phyloP scores from a whole-genome alignment of 1,284 basidiomycete species.

The Rhodotorula sp. region DNA sequence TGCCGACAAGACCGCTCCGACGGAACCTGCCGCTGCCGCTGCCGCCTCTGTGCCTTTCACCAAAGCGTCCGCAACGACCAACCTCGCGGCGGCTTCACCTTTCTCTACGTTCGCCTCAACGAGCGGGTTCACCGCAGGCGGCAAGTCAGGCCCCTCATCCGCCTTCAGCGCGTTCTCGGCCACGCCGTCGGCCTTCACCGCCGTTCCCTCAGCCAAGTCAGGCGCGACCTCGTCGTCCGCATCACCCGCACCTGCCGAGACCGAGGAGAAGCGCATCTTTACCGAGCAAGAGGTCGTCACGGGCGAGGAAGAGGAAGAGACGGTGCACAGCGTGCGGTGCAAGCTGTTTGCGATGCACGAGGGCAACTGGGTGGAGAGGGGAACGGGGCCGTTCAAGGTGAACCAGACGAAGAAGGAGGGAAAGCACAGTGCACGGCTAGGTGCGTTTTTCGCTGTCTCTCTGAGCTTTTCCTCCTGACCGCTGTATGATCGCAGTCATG shows the following conservation, averaged over 20 bases:
- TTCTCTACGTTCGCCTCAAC: slow-evolving; percentile 35
- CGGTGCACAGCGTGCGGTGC: slow-evolving; percentile 36
- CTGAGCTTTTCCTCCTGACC: neutral
- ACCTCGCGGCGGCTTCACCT: slow-evolving; percentile 24
- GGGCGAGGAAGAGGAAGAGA: slow-evolving; percentile 44
- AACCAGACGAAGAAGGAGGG: slow-evolving; percentile 28
- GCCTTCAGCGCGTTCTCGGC: slow-evolving; percentile 25
- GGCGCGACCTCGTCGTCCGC: neutral
- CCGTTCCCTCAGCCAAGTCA: slow-evolving; percentile 12
- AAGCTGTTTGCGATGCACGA: slow-evolving; percentile 44
- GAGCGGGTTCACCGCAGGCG: slow-evolving; percentile 29
- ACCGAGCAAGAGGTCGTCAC: slow-evolving; percentile 40
- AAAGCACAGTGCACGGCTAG: slow-evolving; percentile 34
- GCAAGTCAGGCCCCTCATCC: neutral
- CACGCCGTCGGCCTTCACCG: slow-evolving; percentile 24
- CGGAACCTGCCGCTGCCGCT: neutral
- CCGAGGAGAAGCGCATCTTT: slow-evolving; percentile 17
- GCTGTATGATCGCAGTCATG: slow-evolving; percentile 36
- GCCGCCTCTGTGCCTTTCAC: slow-evolving; percentile 14
- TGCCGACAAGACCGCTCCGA: slow-evolving; percentile 4
- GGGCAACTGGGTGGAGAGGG: slow-evolving; percentile 42
- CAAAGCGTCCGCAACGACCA: slow-evolving; percentile 21
- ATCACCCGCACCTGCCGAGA: neutral
- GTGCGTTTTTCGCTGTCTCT: slow-evolving; percentile 12
- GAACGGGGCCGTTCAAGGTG: slow-evolving; percentile 40